Evolutionary conservation across 306 rosid genomes (phyloP).

Genomic region (Vigna radiata): DNA sequence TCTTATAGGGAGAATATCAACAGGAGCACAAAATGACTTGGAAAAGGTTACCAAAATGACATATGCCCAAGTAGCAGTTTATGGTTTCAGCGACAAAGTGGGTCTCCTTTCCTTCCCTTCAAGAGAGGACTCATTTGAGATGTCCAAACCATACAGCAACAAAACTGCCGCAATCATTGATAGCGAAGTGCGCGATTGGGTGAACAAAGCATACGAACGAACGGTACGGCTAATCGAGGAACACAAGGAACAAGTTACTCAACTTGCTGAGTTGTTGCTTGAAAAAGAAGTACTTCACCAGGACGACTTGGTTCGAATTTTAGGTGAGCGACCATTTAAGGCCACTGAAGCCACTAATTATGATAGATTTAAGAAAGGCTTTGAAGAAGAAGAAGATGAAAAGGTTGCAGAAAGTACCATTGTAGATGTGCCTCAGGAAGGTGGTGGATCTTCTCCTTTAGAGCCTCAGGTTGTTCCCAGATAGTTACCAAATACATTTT

Average conservation of each 20-base stretch:
- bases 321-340: constrained; percentile 84
- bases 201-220: constrained; percentile 66
- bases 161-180: constrained; percentile 86
- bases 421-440: constrained; percentile 53
- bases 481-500: constrained; percentile 28
- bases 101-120: constrained; percentile 94
- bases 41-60: constrained; percentile 98
- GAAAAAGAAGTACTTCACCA: constrained; percentile 98
- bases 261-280: constrained; percentile 86
- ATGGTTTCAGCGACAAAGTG: constrained; percentile 93
- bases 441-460: constrained; percentile 63
- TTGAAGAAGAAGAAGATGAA: constrained; percentile 55
- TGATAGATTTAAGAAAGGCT: constrained; percentile 77
- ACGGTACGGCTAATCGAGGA: constrained; percentile 71
- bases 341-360: constrained; percentile 64
- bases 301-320: constrained; percentile 67
- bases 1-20: constrained; percentile 81
- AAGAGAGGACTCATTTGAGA: constrained; percentile 66
- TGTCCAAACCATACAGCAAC: constrained; percentile 87
- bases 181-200: constrained; percentile 88
- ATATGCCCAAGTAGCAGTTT: constrained; percentile 92
- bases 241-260: constrained; percentile 77
- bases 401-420: constrained; percentile 52
- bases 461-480: constrained; percentile 87
- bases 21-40: constrained; percentile 94